These are phyloP conservation scores for Kalmusia sp. DNA, from an alignment of 2,329 filamentous ascomycete species.

Conservation along the genomic window DNA sequence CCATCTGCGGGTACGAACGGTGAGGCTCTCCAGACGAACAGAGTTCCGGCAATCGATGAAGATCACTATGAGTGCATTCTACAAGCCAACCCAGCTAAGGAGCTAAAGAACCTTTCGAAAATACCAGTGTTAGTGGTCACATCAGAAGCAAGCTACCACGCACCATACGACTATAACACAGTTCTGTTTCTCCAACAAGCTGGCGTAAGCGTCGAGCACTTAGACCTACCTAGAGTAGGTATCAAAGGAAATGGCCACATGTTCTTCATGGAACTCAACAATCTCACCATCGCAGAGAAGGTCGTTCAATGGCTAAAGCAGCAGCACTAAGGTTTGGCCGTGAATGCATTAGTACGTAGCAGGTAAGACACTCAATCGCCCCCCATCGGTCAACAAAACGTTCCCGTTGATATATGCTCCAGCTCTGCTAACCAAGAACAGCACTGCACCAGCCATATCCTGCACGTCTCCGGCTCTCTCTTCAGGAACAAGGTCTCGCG, in stretches of 20 bases:
- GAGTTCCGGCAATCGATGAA: conserved; percentile 28
- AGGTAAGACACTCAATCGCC: conserved; percentile 37
- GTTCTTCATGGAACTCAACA: conserved; percentile 44
- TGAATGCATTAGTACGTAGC: conserved; percentile 26
- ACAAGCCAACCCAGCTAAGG: conserved; percentile 49
- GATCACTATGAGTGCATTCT: conserved; percentile 46
- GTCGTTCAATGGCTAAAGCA: conserved; percentile 16
- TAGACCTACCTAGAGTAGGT: conserved; percentile 61
- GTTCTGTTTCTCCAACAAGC: conserved; percentile 59
- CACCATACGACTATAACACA: conserved; percentile 62
- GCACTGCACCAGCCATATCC: conserved; percentile 56
- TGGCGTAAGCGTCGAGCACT: conserved; percentile 30
- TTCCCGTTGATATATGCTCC: conserved; percentile 62
- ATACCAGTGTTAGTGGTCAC: conserved; percentile 61
- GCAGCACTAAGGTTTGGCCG: conserved; percentile 3
- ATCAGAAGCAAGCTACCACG: conserved; percentile 61
- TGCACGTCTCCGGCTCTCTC: conserved; percentile 56
- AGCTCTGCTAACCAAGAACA: conserved; percentile 59
- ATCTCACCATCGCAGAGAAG: conserved; percentile 23
- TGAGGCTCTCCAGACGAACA: conserved; percentile 25
- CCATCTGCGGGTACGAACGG: conserved; percentile 36
- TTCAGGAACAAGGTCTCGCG: conserved; percentile 7
- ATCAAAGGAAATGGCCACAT: conserved; percentile 62
- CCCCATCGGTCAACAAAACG: conserved; percentile 55
- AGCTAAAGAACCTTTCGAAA: conserved; percentile 56